phyloP scores from a whole-genome alignment of 805 yeast species.

The Wickerhamiella azymoides region DNA sequence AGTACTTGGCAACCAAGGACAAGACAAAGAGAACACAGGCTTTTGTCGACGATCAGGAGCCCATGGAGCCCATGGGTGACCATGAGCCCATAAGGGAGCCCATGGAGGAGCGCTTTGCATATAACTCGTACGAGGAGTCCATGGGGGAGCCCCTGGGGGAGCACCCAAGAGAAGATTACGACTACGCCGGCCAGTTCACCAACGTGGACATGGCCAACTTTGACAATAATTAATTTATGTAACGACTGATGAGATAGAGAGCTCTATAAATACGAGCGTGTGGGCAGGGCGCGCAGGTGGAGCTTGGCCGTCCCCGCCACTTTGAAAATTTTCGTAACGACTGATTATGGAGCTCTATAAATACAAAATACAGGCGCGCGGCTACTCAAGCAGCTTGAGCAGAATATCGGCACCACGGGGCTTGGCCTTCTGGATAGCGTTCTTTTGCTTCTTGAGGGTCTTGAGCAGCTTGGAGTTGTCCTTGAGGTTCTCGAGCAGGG shows the following conservation, averaged over 20 bases:
- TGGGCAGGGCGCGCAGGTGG: too few species aligned
- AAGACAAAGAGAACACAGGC: conserved; percentile 11
- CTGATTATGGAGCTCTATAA: background rate
- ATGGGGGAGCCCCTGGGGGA: too few species aligned
- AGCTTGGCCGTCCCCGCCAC: too few species aligned
- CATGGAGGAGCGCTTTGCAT: conserved; percentile 7
- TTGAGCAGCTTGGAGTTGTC: conserved; percentile 36
- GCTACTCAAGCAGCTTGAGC: conserved; percentile 19
- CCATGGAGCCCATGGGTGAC: too few species aligned
- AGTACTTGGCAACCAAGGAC: conserved; percentile 22
- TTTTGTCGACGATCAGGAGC: background rate
- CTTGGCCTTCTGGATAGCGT: conserved; percentile 18
- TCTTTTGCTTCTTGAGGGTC: conserved; percentile 32
- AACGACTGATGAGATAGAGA: conserved; percentile 1
- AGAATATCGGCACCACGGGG: conserved; percentile 27
- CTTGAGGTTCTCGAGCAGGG: conserved; percentile 55
- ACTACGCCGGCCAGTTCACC: conserved; percentile 21
- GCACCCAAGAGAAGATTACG: conserved; percentile 16
- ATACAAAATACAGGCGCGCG: background rate
- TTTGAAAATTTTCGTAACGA: too few species aligned
- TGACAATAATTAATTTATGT: conserved; percentile 7
- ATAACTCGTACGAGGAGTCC: conserved; percentile 12
- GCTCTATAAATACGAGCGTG: too few species aligned
- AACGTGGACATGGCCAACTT: conserved; percentile 12
- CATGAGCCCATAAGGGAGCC: too few species aligned